phyloP scores from a whole-genome alignment of 2,329 filamentous ascomycete species.

The Aureobasidium sp. region DNA sequence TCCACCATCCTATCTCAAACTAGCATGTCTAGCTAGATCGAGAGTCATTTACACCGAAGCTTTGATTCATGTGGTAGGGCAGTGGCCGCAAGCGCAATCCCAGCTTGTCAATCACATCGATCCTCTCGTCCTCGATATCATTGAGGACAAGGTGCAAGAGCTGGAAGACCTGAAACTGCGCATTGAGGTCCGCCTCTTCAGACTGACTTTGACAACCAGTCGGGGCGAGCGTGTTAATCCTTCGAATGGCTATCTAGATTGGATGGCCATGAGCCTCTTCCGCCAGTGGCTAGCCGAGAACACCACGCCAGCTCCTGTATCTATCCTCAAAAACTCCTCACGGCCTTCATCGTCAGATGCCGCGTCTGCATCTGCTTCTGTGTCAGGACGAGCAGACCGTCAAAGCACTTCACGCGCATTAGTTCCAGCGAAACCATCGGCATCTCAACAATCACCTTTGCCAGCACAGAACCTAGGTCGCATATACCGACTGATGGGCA shows the following conservation, averaged over 20 bases:
- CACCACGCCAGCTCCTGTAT: conserved; percentile 62
- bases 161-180: conserved; percentile 74
- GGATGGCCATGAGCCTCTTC: conserved; percentile 81
- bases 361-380: neutral
- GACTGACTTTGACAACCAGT: conserved; percentile 69
- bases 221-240: conserved; percentile 78
- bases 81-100: conserved; percentile 78
- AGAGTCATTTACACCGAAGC: conserved; percentile 72
- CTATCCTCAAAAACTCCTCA: conserved; percentile 36
- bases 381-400: neutral
- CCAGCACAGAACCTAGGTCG: conserved; percentile 57
- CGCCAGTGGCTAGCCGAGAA: conserved; percentile 91
- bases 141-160: conserved; percentile 92
- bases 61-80: conserved; percentile 86
- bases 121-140: conserved; percentile 72
- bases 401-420: conserved; percentile 20
- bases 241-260: conserved; percentile 74
- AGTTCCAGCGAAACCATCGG: conserved; percentile 1
- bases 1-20: conserved; percentile 81
- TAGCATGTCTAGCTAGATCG: conserved; percentile 78
- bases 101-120: conserved; percentile 70
- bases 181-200: conserved; percentile 74
- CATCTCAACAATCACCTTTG: conserved; percentile 29
- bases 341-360: conserved; percentile 12
- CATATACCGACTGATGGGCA: conserved; percentile 69